Evolutionary conservation across 169 alveolate genomes (phyloP), one percentile per base, ranked within the genome.

Genomic region (Perkinsus chesapeaki): DNA sequence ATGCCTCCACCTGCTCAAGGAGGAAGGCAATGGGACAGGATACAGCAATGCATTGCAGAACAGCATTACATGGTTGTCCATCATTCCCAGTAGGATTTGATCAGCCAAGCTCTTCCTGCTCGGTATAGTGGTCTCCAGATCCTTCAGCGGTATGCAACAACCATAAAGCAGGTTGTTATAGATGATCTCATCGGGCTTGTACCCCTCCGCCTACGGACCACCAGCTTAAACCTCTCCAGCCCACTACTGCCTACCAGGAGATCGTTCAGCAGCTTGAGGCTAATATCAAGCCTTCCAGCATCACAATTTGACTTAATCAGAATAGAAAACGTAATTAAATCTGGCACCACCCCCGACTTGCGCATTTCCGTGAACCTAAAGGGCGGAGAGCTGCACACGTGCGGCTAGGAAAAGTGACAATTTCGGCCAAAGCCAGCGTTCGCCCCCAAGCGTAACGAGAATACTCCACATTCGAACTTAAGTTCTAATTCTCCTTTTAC

Each of bases 171-270:
- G 72, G 16, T 39, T 38, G 92, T 91, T 91, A 37, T 91, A 91
- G 9, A 91, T 39, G 27, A 91, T 91, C 92, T 91, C 92, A 38
- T 91, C 92, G 3, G 92, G 92, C 72, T 38, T 39, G 60, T 38
- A 91, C 72, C 92, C 92, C 72, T 39, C 47, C 10, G 34, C 36
- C 60, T 91, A 23, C 60, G 47, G 20, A 39, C 47, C 47, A 72
- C 3, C 82, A 60, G 31, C 7, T 37, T 0, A 73, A 73, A 19
- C 38, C 10, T 9, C 91, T 73, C 91, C 10, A 73, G 9, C 38
- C 39, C 91, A 73, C 38, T n/a, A n/a, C n/a, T n/a, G n/a, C n/a
- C 82, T 60, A 60, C 82, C 82, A 60, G 31, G 31, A 60, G 82
- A 27, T 60, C 82, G 31, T 60, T 34, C 82, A 60, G 27, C 37